These are phyloP conservation scores for Talaromyces sp. DNA, from an alignment of 2,329 filamentous ascomycete genomes.

Conservation along the genomic window DNA sequence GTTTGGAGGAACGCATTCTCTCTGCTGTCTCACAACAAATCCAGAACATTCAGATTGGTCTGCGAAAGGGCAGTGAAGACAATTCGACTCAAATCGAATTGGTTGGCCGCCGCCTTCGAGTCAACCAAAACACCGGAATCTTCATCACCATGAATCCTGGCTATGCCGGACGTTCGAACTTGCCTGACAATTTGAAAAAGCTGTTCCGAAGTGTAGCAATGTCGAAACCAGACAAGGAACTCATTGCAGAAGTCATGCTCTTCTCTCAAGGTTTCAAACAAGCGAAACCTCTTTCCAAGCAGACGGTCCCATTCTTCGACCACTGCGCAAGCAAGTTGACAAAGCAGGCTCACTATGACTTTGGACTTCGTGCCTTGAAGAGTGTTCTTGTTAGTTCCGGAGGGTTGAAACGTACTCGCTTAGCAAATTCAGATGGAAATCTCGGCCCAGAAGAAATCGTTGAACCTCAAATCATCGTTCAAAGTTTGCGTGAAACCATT, in stretches of 20 bases:
- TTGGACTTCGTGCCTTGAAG: constrained; percentile 94
- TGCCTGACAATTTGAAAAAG: constrained; percentile 99
- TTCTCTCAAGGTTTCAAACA: constrained; percentile 99
- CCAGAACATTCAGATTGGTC: constrained; percentile 95
- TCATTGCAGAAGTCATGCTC: constrained; percentile 99
- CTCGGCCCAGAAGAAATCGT: constrained; percentile 66
- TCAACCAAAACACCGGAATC: constrained; percentile 91
- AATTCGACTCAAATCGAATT: constrained; percentile 88
- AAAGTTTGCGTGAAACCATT: constrained; percentile 97
- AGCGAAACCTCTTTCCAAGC: constrained; percentile 87
- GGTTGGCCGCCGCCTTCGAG: constrained; percentile 81
- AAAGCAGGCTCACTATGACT: constrained; percentile 98
- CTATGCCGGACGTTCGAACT: constrained; percentile 94
- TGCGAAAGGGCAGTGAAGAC: constrained; percentile 79
- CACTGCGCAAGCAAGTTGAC: constrained; percentile 75
- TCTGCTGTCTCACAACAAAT: constrained; percentile 99
- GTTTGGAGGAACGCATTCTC: constrained; percentile 93
- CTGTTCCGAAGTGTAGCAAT: constrained; percentile 98
- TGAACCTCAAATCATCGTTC: constrained; percentile 96
- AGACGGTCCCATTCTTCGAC: constrained; percentile 98
- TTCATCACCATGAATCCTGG: constrained; percentile 99
- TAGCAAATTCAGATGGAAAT: constrained; percentile 55
- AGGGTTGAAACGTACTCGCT: constrained; percentile 81
- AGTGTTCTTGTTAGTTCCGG: constrained; percentile 98
- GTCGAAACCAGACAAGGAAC: constrained; percentile 99